phyloP scores from a whole-genome alignment of 805 yeast species.

The Cyberlindnera mississippiensis region DNA sequence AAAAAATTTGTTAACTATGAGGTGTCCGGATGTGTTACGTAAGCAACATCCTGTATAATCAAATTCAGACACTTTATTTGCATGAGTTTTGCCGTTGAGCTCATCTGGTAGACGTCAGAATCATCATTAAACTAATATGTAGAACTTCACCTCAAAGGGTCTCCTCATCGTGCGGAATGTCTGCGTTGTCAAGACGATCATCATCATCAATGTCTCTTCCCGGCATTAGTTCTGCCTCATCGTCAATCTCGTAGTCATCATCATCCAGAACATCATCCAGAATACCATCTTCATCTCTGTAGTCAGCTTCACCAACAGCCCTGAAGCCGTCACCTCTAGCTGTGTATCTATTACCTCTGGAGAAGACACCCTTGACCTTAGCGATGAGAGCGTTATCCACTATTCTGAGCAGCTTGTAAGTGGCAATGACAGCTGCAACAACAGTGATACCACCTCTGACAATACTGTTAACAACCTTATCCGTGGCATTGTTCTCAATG shows the following conservation, averaged over 20 bases:
- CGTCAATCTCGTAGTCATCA: slow-evolving; percentile 26
- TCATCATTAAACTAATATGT: too few relatives aligned
- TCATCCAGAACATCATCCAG: slow-evolving; percentile 25
- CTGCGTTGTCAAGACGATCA: slow-evolving; percentile 7
- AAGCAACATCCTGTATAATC: too few relatives aligned
- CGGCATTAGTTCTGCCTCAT: slow-evolving; percentile 21
- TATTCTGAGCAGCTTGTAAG: slow-evolving; percentile 28
- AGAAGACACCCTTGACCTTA: slow-evolving; percentile 16
- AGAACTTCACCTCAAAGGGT: too few relatives aligned
- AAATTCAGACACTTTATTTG: too few relatives aligned
- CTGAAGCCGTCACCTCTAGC: slow-evolving; percentile 24
- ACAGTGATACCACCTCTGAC: slow-evolving; percentile 33
- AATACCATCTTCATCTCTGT: slow-evolving; percentile 24
- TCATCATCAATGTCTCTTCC: not conserved
- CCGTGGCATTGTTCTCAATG: slow-evolving; percentile 49
- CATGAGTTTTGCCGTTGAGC: too few relatives aligned
- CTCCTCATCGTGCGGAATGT: slow-evolving; percentile 1
- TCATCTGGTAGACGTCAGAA: too few relatives aligned
- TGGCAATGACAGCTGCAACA: slow-evolving; percentile 31
- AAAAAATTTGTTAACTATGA: slow-evolving; percentile 2
- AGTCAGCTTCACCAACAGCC: slow-evolving; percentile 19
- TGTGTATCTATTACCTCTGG: slow-evolving; percentile 21
- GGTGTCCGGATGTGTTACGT: slow-evolving; percentile 4
- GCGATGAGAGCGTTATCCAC: slow-evolving; percentile 18
- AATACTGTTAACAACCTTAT: slow-evolving; percentile 51